These are phyloP conservation scores for Diaporthe sp. DNA, from an alignment of 2,329 filamentous ascomycete genomes.

Conservation along the genomic window DNA sequence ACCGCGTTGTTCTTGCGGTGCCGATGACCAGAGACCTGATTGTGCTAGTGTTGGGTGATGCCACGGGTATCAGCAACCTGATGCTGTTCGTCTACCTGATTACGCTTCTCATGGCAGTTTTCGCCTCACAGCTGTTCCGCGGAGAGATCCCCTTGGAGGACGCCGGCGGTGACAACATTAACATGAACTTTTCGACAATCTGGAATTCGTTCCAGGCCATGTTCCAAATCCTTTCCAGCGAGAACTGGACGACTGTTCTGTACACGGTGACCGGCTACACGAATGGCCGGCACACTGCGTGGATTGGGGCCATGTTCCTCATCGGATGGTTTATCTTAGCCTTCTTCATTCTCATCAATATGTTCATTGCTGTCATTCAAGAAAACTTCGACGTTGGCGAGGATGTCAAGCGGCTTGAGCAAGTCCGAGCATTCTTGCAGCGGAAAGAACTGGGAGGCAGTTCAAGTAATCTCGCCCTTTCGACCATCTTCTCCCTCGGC, in stretches of 20 bases:
- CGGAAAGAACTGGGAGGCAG: slow-evolving; percentile 85
- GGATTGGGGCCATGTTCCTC: slow-evolving; percentile 92
- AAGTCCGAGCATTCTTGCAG: slow-evolving; percentile 94
- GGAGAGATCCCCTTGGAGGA: slow-evolving; percentile 82
- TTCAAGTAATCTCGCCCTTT: slow-evolving; percentile 81
- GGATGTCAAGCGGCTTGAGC: slow-evolving; percentile 96
- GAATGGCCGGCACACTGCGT: slow-evolving; percentile 77
- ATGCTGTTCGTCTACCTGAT: slow-evolving; percentile 97
- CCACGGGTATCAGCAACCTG: slow-evolving; percentile 90
- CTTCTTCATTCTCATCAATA: slow-evolving; percentile 97
- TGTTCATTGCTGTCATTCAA: slow-evolving; percentile 99
- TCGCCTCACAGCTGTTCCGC: slow-evolving; percentile 92
- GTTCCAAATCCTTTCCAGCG: slow-evolving; percentile 96
- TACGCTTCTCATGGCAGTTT: slow-evolving; percentile 93
- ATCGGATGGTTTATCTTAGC: slow-evolving; percentile 96
- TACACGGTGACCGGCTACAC: slow-evolving; percentile 85
- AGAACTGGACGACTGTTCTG: slow-evolving; percentile 92
- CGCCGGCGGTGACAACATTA: slow-evolving; percentile 70
- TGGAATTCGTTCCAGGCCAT: slow-evolving; percentile 97
- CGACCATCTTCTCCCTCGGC: slow-evolving; percentile 76
- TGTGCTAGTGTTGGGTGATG: slow-evolving; percentile 88
- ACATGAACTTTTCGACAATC: slow-evolving; percentile 87
- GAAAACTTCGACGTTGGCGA: slow-evolving; percentile 99
- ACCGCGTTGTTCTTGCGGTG: slow-evolving; percentile 91
- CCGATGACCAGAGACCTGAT: slow-evolving; percentile 90